Percentiles rank a stretch among this genome's conserved stretches.
phyloP scores from a whole-genome alignment of 2,329 filamentous ascomycete species.

The Davidsoniella eucalypti region DNA sequence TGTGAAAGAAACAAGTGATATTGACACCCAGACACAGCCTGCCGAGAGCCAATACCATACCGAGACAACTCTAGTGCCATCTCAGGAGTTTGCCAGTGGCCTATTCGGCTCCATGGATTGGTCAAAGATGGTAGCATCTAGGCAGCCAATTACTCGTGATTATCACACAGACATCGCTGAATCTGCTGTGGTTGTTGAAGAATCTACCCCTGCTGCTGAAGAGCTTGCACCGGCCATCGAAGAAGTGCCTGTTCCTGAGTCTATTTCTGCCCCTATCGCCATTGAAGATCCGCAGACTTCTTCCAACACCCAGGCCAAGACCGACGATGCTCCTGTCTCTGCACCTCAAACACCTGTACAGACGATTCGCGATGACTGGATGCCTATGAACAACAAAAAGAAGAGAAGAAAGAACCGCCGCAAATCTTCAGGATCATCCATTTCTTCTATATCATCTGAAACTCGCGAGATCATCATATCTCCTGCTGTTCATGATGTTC shows the following conservation, averaged over 20 bases:
- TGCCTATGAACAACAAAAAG: conserved; percentile 4
- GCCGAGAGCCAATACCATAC: not conserved
- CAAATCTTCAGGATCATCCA: not conserved
- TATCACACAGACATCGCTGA: not conserved
- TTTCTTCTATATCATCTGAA: not conserved
- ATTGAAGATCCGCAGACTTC: not conserved
- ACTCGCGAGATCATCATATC: too few species aligned
- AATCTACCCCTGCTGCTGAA: not conserved
- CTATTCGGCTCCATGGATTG: conserved; percentile 7
- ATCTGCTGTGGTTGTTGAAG: not conserved
- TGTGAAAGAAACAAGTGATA: not conserved
- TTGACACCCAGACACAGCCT: not conserved
- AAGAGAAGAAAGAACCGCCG: conserved; percentile 4
- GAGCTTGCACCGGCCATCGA: not conserved
- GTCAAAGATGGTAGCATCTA: not conserved
- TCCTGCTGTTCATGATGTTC: too few species aligned
- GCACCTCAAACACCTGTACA: not conserved
- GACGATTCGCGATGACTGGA: conserved; percentile 9
- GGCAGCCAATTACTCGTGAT: not conserved
- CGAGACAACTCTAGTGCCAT: conserved; percentile 1
- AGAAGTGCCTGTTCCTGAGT: not conserved
- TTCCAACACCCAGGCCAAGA: not conserved
- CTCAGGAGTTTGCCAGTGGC: not conserved
- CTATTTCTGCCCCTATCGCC: not conserved
- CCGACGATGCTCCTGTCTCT: not conserved